phyloP scores from a whole-genome alignment of 345 rosid genomes.

The Citrus unshiu region DNA sequence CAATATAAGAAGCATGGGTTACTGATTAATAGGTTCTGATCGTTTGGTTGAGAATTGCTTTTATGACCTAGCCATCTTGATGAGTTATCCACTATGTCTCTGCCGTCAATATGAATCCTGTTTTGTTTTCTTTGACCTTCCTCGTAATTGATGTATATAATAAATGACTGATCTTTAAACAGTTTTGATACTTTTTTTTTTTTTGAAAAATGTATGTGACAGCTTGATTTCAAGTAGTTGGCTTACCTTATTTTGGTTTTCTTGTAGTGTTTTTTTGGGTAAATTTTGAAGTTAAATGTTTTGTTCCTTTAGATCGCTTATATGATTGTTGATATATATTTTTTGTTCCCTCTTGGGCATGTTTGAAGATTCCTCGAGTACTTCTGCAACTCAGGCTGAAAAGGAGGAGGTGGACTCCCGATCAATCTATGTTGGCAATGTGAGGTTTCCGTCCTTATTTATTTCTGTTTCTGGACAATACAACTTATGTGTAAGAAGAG shows the following conservation, averaged over 20 bases:
- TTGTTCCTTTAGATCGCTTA: slow-evolving; percentile 6
- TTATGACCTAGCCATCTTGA: neutral
- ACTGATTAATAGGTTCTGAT: neutral
- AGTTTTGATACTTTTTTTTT: neutral
- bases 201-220: neutral
- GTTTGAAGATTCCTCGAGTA: slow-evolving; percentile 62
- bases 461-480: neutral
- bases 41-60: neutral
- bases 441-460: slow-evolving; percentile 38
- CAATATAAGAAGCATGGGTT: neutral
- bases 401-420: slow-evolving; percentile 98
- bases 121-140: neutral
- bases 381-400: slow-evolving; percentile 72
- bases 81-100: neutral
- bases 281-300: neutral
- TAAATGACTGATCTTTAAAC: neutral
- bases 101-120: neutral
- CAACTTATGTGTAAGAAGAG: neutral
- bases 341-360: slow-evolving; percentile 11
- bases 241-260: neutral
- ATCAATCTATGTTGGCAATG: slow-evolving; percentile 96
- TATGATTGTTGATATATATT: neutral
- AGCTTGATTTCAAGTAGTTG: neutral
- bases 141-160: neutral
- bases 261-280: neutral